These are phyloP conservation scores for Hymenoscyphus salicellus DNA, from an alignment of 2,329 filamentous ascomycete species.

Conservation along the genomic window DNA sequence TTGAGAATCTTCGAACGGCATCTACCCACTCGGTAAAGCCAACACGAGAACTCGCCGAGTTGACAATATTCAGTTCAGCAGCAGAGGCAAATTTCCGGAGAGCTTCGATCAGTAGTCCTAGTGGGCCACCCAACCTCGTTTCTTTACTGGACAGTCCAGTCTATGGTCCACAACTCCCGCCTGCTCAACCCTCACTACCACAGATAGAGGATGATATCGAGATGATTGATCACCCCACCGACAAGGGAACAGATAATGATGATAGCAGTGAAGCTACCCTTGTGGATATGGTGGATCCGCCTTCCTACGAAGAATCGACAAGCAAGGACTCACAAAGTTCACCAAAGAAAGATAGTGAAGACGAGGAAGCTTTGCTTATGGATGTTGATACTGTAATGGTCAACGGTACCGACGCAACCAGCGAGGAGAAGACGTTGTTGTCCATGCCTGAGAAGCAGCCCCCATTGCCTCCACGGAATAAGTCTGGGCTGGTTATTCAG, in stretches of 20 bases:
- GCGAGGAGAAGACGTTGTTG: slow-evolving; percentile 7
- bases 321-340: slow-evolving; percentile 9
- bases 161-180: slow-evolving; percentile 25
- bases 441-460: slow-evolving; percentile 34
- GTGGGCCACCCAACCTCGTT: slow-evolving; percentile 29
- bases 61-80: slow-evolving; percentile 65
- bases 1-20: slow-evolving; percentile 66
- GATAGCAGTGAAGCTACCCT: slow-evolving; percentile 41
- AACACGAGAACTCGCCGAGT: slow-evolving; percentile 72
- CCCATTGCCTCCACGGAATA: slow-evolving; percentile 37
- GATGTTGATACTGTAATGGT: slow-evolving; percentile 35
- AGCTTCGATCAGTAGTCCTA: slow-evolving; percentile 43
- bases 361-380: not conserved
- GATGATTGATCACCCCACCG: slow-evolving; percentile 33
- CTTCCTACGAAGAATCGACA: slow-evolving; percentile 18
- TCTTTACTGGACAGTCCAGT: slow-evolving; percentile 28
- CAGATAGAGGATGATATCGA: slow-evolving; percentile 32
- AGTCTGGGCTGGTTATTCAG: slow-evolving; percentile 33
- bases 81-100: slow-evolving; percentile 51
- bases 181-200: slow-evolving; percentile 16
- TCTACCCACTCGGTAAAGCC: slow-evolving; percentile 63
- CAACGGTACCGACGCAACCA: slow-evolving; percentile 34
- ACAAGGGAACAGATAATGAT: slow-evolving; percentile 28
- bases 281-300: slow-evolving; percentile 34
- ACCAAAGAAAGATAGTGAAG: slow-evolving; percentile 4